Evolutionary conservation across 805 yeast species (phyloP), one percentile per base, ranked within the genome.

Genomic region (Saccharomyces eubayanus): DNA sequence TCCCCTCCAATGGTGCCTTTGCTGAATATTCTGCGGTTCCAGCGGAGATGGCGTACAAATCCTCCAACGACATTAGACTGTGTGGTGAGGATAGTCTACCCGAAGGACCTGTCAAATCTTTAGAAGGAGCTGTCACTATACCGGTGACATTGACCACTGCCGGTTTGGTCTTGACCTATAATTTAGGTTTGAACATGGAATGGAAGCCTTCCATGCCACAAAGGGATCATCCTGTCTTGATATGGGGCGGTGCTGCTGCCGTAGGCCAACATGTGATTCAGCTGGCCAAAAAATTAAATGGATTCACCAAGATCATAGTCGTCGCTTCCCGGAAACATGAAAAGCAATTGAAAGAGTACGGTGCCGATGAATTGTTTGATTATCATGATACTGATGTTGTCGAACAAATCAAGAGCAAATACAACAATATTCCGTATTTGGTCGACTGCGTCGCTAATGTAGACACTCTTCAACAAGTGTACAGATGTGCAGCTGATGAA

Each of bases 201-300:
- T 58, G 65, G 63, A 52, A 59, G 46, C 60, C 61, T 2, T 28
- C 51, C n/a, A 21, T 55, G 2, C 58, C 62, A 2, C 73, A 74
- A 52, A 55, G 60, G 9, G 73, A 71, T 47, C 72, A 72, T 54
- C 71, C 72, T 55, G 62, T 82, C 41, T 63, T 83, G 50, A 71
- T 83, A 48, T 81, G 85, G 83, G 84, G 85, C 62, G 91, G 86
- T 57, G 80, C 88, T n/a, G 76, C 87, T 24, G 77, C 85, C 20
- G 75, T 84, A 10, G 90, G 89, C 28, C 73, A 72, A 50, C 49
- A 72, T 27, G 80, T 82, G 10, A 76, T 83, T 53, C 91, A 86
- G 72, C 57, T 83, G 47, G 85, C 85, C 24, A 79, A 78, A 59
- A 62, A 72, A 31, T 55, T 78, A 24, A 57, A 62, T 43, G 81